Evolutionary conservation across 2,329 filamentous ascomycete genomes (phyloP), one percentile per base, ranked within the genome.

Genomic region (Claviceps fusiformis): DNA sequence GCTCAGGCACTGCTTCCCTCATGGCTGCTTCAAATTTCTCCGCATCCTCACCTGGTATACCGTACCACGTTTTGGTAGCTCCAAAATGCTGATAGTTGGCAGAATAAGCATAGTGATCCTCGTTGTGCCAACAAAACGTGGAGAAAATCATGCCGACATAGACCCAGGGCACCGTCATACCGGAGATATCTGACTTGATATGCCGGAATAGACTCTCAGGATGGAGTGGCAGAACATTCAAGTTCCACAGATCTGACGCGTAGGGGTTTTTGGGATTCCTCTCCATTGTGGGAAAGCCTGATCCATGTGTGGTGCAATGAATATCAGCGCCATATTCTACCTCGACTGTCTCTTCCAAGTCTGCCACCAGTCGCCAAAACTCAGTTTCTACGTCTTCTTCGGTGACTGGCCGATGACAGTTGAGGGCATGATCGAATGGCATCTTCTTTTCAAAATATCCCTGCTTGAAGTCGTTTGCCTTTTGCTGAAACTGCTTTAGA

Each of bases 111-210:
- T 95, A 96, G 66, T 98, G 93, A 64, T 98, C 93, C 65, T 98
- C 93, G 60, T 95, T 96, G 68, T 98, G 93, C 93, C 93, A 98
- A 70, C 93, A 98, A 66, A 98, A 98, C 0, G 93, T 97, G 0
- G 93, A 98, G 68, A 98, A 98, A 44, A 95, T 95, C 93, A 98
- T 98, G 58, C 93, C 93, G 4, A 98, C 93, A 66, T 98, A 98
- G 3, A 98, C 83, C 93, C 93, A 98, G 0, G 93, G 93, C 8
- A 98, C 92, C 0, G 93, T 98, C 93, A 98, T 98, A 43, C 93
- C 93, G 2, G 93, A 97, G 54, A 98, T 95, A 65, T 98, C 93
- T 0, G 92, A 89, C 68, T 97, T 97, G 75, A 98, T 97, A 63
- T 98, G 89, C 51, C 92, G 82, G 74, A 98, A 98, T 1, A 98